Evolutionary conservation across 805 yeast species (phyloP).

Genomic region (Starmerella ratchasimensis): DNA sequence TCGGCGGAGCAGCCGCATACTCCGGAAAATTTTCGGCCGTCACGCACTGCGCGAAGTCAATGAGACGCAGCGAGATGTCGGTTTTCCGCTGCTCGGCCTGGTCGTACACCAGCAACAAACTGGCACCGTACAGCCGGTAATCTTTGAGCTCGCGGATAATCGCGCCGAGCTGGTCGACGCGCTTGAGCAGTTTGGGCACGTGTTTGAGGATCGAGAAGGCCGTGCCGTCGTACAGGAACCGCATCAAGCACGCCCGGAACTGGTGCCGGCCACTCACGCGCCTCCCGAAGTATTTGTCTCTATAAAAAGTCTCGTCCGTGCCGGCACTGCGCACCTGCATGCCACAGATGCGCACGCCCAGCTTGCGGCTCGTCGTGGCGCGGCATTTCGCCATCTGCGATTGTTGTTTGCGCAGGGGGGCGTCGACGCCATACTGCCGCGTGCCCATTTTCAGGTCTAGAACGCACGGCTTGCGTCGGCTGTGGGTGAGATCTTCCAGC

Average conservation of each 20-base stretch:
- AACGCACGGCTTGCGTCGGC: conserved; percentile 76
- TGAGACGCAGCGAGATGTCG: conserved; percentile 37
- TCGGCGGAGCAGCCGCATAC: conserved; percentile 55
- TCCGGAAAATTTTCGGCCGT: conserved; percentile 42
- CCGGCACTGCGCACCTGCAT: conserved; percentile 65
- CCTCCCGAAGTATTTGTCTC: conserved; percentile 91
- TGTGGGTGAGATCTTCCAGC: conserved; percentile 78
- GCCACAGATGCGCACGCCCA: conserved; percentile 93
- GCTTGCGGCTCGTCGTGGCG: conserved; percentile 58
- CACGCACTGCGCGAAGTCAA: conserved; percentile 91
- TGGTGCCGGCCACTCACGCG: conserved; percentile 54
- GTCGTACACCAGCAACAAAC: conserved; percentile 79
- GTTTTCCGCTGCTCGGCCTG: conserved; percentile 31
- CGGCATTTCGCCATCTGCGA: conserved; percentile 77
- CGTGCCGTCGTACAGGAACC: conserved; percentile 72
- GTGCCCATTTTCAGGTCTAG: conserved; percentile 97
- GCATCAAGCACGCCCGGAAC: conserved; percentile 58
- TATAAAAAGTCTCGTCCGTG: conserved; percentile 39
- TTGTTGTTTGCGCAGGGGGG: conserved; percentile 49
- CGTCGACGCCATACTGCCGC: conserved; percentile 94
- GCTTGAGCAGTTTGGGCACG: conserved; percentile 50
- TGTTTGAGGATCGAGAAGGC: conserved; percentile 47
- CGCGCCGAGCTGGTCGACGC: conserved; percentile 42
- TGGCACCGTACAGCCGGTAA: conserved; percentile 84
- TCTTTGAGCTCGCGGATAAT: conserved; percentile 48